phyloP scores from a whole-genome alignment of 2,329 filamentous ascomycete genomes.

The Arthrobotrys conoides region DNA sequence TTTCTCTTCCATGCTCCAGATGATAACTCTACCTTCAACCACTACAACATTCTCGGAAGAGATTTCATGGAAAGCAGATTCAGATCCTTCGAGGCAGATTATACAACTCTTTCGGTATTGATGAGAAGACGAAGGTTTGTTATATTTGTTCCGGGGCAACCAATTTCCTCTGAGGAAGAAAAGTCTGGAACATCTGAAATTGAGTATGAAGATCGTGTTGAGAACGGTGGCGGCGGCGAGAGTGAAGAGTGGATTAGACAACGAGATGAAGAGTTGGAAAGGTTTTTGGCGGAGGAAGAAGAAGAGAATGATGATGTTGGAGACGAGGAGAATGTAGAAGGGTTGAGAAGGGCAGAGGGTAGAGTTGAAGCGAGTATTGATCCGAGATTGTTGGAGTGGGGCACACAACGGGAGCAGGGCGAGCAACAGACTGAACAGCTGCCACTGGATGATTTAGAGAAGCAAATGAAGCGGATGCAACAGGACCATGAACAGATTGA shows the following conservation, averaged over 20 bases:
- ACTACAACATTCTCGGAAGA: constrained; percentile 45
- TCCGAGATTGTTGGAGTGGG: constrained; percentile 28
- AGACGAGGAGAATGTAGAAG: constrained; percentile 1
- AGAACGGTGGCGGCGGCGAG: background rate
- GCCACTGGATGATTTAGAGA: too few relatives aligned
- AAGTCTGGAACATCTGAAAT: too few relatives aligned
- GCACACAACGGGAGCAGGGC: background rate
- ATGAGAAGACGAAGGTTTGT: constrained; percentile 16
- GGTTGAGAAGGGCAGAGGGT: background rate
- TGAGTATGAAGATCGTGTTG: background rate
- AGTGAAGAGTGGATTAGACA: constrained; percentile 35
- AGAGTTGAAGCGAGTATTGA: constrained; percentile 33
- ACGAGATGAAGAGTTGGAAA: constrained; percentile 52
- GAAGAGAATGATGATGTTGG: constrained; percentile 10
- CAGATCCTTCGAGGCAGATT: constrained; percentile 28
- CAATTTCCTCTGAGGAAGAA: background rate
- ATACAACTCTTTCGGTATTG: background rate
- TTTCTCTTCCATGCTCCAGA: constrained; percentile 35
- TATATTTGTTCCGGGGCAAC: background rate
- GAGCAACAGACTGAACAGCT: background rate
- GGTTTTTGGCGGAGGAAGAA: constrained; percentile 43
- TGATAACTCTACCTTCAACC: constrained; percentile 10
- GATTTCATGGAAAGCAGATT: constrained; percentile 54
- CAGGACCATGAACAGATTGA: background rate
- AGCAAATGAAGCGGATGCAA: background rate